Conservation (phyloP, 1,139 yeast genomes). For the Yarrowia galli region DNA sequence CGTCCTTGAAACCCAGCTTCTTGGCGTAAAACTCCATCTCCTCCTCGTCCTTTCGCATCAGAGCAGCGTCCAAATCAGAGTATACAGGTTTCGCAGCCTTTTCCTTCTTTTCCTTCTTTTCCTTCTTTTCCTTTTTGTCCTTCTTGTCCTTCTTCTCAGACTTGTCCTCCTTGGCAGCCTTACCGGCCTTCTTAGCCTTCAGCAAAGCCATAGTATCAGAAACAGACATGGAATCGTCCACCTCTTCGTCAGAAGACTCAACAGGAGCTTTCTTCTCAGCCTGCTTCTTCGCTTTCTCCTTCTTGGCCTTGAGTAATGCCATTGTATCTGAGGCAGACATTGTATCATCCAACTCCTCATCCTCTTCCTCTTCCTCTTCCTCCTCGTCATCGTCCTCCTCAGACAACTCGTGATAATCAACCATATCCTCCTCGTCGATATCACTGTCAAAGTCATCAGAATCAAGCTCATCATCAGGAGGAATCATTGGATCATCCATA, state of each 20-base stretch:
- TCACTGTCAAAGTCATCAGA: slow-evolving; percentile 24
- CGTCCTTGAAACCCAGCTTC: slow-evolving; percentile 73
- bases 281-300: background rate
- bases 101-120: background rate
- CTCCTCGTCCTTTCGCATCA: slow-evolving; percentile 68
- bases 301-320: background rate
- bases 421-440: slow-evolving; percentile 40
- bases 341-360: background rate
- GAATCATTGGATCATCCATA: slow-evolving; percentile 45
- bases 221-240: slow-evolving; percentile 7
- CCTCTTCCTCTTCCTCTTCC: background rate
- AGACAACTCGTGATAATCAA: slow-evolving; percentile 3
- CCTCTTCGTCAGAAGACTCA: background rate
- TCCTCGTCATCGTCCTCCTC: slow-evolving; percentile 14
- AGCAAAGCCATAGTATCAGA: slow-evolving; percentile 13
- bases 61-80: slow-evolving; percentile 42
- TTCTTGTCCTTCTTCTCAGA: slow-evolving; percentile 1
- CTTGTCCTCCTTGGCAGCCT: no score
- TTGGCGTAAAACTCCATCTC: slow-evolving; percentile 86
- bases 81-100: background rate
- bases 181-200: slow-evolving; percentile 4
- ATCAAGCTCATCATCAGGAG: slow-evolving; percentile 16
- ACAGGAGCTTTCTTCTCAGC: no score
- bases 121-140: background rate
- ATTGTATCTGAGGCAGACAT: background rate